Percentiles rank a stretch among this genome's conserved stretches.
Conservation (phyloP, 495 filamentous ascomycete genomes). For the Penicillium goetzii region DNA sequence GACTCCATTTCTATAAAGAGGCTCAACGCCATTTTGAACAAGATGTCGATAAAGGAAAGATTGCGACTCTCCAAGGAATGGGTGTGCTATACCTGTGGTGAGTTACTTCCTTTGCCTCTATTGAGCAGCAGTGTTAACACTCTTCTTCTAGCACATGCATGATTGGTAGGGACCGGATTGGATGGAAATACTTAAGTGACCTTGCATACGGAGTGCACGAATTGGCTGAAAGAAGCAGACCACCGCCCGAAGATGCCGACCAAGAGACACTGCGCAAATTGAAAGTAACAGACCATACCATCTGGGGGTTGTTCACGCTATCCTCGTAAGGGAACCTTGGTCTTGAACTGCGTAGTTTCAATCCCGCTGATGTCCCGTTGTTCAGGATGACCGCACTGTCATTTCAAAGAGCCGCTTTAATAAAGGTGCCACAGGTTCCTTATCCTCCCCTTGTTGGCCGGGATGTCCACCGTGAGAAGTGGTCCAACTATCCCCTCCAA, state of each 20-base stretch:
- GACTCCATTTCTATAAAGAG: slow-evolving; percentile 33
- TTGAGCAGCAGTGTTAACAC: neutral
- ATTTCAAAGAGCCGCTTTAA: slow-evolving; percentile 32
- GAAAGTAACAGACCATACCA: slow-evolving; percentile 25
- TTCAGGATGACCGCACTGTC: slow-evolving; percentile 28
- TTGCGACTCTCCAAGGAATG: slow-evolving; percentile 23
- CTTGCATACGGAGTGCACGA: slow-evolving; percentile 31
- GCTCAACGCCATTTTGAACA: slow-evolving; percentile 23
- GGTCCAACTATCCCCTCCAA: slow-evolving; percentile 36
- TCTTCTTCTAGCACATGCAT: slow-evolving; percentile 30
- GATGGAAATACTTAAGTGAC: slow-evolving; percentile 36
- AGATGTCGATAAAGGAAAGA: slow-evolving; percentile 17
- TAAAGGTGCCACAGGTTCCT: slow-evolving; percentile 18
- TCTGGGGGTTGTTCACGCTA: slow-evolving; percentile 43
- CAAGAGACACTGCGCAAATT: slow-evolving; percentile 19
- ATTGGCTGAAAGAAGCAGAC: slow-evolving; percentile 20
- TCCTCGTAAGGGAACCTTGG: slow-evolving; percentile 28
- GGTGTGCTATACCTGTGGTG: slow-evolving; percentile 20
- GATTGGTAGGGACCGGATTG: slow-evolving; percentile 38
- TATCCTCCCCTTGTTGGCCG: slow-evolving; percentile 18
- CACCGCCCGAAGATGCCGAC: slow-evolving; percentile 18
- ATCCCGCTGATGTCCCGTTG: neutral
- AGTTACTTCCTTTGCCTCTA: neutral
- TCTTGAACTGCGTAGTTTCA: neutral
- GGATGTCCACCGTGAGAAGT: slow-evolving; percentile 31